Conservation (phyloP, 768 basidiomycete genomes). For the Neoboletus brunneissimus region DNA sequence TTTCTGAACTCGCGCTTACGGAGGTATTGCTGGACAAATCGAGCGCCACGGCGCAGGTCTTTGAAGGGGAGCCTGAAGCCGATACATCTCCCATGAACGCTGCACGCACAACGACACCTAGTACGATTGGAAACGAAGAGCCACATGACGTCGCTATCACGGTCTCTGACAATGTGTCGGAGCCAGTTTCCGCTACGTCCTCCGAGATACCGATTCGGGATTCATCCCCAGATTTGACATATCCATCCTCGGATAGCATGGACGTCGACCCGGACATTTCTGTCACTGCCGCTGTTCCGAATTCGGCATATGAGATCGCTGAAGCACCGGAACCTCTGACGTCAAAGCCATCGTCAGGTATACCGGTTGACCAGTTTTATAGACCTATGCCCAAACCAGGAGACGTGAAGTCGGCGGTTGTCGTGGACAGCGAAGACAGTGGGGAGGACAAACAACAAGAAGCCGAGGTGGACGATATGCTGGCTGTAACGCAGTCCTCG, state of each 20-base stretch:
- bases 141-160: constrained; percentile 8
- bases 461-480: constrained; percentile 32
- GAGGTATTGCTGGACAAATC: constrained; percentile 2
- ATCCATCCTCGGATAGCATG: constrained; percentile 26
- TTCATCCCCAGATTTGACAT: constrained; percentile 15
- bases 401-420: not conserved
- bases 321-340: not conserved
- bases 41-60: not conserved
- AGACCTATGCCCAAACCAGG: not conserved
- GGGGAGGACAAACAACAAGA: constrained; percentile 31
- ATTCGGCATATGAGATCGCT: not conserved
- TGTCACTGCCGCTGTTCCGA: not conserved
- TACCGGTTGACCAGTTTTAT: constrained; percentile 28
- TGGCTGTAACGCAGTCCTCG: constrained; percentile 20
- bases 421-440: constrained; percentile 26
- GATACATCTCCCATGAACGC: constrained; percentile 16
- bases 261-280: constrained; percentile 21
- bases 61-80: constrained; percentile 9
- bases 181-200: constrained; percentile 6
- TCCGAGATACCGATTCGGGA: constrained; percentile 11
- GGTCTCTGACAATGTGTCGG: constrained; percentile 6
- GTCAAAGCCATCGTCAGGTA: constrained; percentile 8
- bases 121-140: constrained; percentile 13
- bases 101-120: constrained; percentile 24
- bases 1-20: not conserved